Conservation (phyloP, 2,329 filamentous ascomycete genomes). For the Trichoderma sp. region DNA sequence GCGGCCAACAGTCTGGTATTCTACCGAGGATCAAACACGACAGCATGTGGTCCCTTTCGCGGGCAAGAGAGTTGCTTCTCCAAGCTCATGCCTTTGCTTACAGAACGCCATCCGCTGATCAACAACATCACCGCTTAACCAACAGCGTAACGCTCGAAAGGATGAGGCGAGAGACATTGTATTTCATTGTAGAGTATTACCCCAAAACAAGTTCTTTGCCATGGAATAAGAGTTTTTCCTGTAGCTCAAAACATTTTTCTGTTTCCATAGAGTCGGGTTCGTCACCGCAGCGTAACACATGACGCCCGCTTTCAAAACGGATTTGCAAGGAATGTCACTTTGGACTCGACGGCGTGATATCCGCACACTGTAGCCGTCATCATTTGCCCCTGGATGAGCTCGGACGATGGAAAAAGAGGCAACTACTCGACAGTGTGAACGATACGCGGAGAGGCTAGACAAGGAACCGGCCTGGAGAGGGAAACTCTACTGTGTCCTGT, state of each 20-base stretch:
- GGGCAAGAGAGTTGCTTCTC: neutral
- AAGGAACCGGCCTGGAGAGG: neutral
- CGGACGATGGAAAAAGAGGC: neutral
- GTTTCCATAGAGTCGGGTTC: neutral
- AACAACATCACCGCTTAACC: neutral
- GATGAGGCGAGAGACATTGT: neutral
- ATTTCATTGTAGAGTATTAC: neutral
- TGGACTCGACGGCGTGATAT: neutral
- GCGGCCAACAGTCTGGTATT: neutral
- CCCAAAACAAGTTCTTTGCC: neutral
- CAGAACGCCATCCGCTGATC: neutral
- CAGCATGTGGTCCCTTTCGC: neutral
- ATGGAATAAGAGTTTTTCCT: neutral
- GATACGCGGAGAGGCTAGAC: neutral
- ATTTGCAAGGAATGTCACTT: slow-evolving; percentile 17
- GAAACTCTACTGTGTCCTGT: neutral
- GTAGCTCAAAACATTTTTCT: neutral
- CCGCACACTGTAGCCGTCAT: neutral
- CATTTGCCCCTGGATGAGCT: neutral
- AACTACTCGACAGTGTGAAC: neutral
- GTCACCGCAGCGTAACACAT: slow-evolving; percentile 10
- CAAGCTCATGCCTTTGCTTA: neutral
- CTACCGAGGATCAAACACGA: neutral
- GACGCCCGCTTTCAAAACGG: slow-evolving; percentile 3
- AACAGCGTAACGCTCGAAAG: neutral